phyloP scores from a whole-genome alignment of 2,329 filamentous ascomycete species.

The Botryotinia globosa region DNA sequence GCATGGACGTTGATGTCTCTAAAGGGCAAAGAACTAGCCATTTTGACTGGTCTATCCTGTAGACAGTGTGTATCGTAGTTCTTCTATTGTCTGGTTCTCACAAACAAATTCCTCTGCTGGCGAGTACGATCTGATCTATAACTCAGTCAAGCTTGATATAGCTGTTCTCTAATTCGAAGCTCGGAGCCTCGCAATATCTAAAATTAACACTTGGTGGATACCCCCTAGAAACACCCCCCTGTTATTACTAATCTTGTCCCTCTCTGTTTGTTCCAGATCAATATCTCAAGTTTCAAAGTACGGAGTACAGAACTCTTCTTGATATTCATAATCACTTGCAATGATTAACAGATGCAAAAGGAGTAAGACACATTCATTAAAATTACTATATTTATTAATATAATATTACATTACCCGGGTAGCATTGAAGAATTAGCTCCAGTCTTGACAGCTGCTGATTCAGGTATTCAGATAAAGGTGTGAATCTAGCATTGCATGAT shows the following conservation, averaged over 20 bases:
- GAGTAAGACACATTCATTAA: neutral
- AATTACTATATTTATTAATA: neutral
- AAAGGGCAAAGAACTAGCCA: constrained; percentile 65
- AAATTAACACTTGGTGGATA: constrained; percentile 14
- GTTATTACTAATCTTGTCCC: neutral
- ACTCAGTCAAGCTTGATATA: constrained; percentile 11
- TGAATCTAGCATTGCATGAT: neutral
- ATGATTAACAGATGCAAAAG: neutral
- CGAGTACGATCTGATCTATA: neutral
- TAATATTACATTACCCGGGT: neutral
- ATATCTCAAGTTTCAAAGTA: constrained; percentile 10
- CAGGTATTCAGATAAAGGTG: neutral
- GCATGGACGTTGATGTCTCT: constrained; percentile 97
- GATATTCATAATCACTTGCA: neutral
- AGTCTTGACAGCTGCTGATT: neutral
- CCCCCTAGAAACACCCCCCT: constrained; percentile 2
- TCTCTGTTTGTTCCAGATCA: neutral
- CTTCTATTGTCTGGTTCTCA: neutral
- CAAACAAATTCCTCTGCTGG: neutral
- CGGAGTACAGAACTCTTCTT: neutral
- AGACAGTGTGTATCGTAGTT: neutral
- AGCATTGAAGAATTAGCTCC: neutral
- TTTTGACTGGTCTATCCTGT: constrained; percentile 34
- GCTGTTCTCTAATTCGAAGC: constrained; percentile 19
- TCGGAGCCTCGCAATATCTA: constrained; percentile 12